Percentiles rank a stretch among this genome's conserved stretches.
These are phyloP conservation scores for Fusarium nelsonii DNA, from an alignment of 2,329 filamentous ascomycete species.

Conservation along the genomic window DNA sequence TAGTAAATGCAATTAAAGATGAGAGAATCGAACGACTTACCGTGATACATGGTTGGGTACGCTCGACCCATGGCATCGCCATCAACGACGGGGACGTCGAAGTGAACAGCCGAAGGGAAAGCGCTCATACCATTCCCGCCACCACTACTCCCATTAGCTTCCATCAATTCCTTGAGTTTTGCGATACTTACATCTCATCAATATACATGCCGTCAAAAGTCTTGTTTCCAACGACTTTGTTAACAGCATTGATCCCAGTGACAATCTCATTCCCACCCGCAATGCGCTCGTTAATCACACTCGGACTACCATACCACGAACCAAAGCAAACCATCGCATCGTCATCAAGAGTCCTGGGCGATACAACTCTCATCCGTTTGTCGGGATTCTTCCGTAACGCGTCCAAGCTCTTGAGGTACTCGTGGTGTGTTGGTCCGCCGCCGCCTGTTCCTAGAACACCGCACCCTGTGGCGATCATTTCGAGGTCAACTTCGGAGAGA, in stretches of 20 bases:
- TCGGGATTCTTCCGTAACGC: constrained; percentile 51
- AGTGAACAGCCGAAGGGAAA: constrained; percentile 52
- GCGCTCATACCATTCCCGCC: constrained; percentile 56
- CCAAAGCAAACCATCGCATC: constrained; percentile 57
- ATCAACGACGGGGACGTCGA: constrained; percentile 54
- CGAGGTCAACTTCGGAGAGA: constrained; percentile 54
- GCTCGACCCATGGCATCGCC: constrained; percentile 56
- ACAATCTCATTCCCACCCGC: constrained; percentile 54
- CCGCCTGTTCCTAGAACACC: constrained; percentile 55
- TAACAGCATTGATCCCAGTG: constrained; percentile 53
- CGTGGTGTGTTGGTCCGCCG: constrained; percentile 55
- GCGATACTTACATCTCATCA: constrained; percentile 54
- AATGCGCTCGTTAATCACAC: constrained; percentile 56
- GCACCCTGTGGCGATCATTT: constrained; percentile 54
- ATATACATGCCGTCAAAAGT: constrained; percentile 52
- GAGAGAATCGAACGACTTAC: constrained; percentile 9
- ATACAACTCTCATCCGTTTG: constrained; percentile 57
- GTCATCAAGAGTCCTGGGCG: constrained; percentile 54
- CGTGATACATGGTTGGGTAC: constrained; percentile 55
- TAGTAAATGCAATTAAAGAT: fast-evolving
- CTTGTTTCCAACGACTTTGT: constrained; percentile 50
- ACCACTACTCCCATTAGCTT: constrained; percentile 46
- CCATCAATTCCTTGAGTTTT: not conserved
- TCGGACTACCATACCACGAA: constrained; percentile 60
- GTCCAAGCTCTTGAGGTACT: constrained; percentile 59